Conservation (phyloP, 768 basidiomycete species). For the Sporobolomyces pararoseus region DNA sequence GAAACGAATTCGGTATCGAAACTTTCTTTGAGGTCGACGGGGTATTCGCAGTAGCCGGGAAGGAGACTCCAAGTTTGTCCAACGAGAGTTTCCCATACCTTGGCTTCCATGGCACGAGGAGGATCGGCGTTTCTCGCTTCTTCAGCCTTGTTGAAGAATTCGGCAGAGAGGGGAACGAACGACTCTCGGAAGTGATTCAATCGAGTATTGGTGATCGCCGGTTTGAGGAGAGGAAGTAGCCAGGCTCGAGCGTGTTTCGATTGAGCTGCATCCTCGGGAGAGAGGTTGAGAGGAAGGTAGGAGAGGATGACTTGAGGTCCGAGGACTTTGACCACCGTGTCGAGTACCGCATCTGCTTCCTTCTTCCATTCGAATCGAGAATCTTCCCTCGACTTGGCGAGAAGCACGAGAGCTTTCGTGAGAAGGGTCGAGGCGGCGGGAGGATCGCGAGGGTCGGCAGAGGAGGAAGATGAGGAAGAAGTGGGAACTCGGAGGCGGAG, state of each 20-base stretch:
- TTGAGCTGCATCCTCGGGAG: slow-evolving; percentile 60
- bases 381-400: slow-evolving; percentile 69
- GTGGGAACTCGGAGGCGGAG: slow-evolving; percentile 55
- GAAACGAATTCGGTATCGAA: slow-evolving; percentile 74
- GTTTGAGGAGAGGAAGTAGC: slow-evolving; percentile 77
- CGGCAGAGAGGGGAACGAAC: slow-evolving; percentile 90
- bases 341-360: slow-evolving; percentile 71
- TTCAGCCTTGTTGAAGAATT: slow-evolving; percentile 82
- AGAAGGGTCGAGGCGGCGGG: slow-evolving; percentile 45
- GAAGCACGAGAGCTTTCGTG: slow-evolving; percentile 65
- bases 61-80: slow-evolving; percentile 91
- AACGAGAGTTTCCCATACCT: slow-evolving; percentile 90
- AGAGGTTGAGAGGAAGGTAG: slow-evolving; percentile 77
- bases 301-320: slow-evolving; percentile 76
- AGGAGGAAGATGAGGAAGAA: slow-evolving; percentile 44
- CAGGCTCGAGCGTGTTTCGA: slow-evolving; percentile 62
- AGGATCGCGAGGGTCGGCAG: slow-evolving; percentile 29
- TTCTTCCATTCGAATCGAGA: slow-evolving; percentile 89
- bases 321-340: slow-evolving; percentile 73
- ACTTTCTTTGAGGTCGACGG: slow-evolving; percentile 70
- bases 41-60: slow-evolving; percentile 80
- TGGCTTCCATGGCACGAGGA: slow-evolving; percentile 62
- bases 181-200: slow-evolving; percentile 79
- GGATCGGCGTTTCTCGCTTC: slow-evolving; percentile 58
- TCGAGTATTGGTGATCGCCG: slow-evolving; percentile 67